Evolutionary conservation across 805 yeast genomes (phyloP).

Genomic region (Kazachstania psychrophila): DNA sequence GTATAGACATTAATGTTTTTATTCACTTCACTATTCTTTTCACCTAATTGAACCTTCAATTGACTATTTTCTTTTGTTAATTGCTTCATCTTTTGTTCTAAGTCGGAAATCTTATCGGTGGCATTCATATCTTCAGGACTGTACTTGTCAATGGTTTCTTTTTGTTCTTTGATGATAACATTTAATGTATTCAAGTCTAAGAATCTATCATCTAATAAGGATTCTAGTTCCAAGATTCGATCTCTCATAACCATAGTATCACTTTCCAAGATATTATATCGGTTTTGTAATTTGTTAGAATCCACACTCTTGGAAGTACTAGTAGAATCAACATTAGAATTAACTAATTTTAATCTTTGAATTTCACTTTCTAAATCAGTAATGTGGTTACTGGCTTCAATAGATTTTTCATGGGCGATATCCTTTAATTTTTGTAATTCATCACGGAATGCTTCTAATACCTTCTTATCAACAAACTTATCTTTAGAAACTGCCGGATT

Average conservation of each 20-base stretch:
- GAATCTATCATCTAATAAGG: conserved; percentile 44
- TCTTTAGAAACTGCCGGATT: neutral
- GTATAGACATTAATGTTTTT: conserved; percentile 24
- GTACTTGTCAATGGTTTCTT: conserved; percentile 37
- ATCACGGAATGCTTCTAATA: conserved; percentile 19
- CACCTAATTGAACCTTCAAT: conserved; percentile 33
- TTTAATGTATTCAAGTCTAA: conserved; percentile 46
- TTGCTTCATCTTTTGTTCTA: conserved; percentile 38
- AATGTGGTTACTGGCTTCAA: conserved; percentile 48
- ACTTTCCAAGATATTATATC: conserved; percentile 29
- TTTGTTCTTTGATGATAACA: conserved; percentile 45
- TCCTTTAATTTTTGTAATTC: conserved; percentile 33
- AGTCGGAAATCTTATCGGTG: conserved; percentile 38
- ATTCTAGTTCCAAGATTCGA: conserved; percentile 40
- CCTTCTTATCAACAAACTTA: neutral
- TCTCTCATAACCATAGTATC: conserved; percentile 38
- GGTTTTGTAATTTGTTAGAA: conserved; percentile 10
- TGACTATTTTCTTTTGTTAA: conserved; percentile 38
- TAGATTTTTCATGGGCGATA: conserved; percentile 44
- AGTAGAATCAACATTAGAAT: conserved; percentile 1
- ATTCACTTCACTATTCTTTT: conserved; percentile 27
- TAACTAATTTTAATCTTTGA: conserved; percentile 13
- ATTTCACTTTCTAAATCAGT: conserved; percentile 37
- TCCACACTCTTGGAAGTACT: conserved; percentile 19
- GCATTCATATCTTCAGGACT: conserved; percentile 37